Evolutionary conservation across 768 basidiomycete genomes (phyloP).

Genomic region (Panaeolus papilionaceus): DNA sequence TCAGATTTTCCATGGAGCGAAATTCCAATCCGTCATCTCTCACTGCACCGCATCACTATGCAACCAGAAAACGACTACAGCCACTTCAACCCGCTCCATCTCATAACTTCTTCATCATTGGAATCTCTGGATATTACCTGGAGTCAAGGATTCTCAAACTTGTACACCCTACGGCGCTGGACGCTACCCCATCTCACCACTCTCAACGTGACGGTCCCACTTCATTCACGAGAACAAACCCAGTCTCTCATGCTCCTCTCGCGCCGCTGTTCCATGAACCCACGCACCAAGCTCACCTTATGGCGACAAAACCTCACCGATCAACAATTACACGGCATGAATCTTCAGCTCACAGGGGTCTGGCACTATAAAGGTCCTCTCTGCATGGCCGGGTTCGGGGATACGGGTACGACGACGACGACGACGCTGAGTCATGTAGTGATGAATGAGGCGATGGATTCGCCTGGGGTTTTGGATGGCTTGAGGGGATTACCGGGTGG

Average conservation of each 20-base stretch:
- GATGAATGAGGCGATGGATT: slow-evolving; percentile 30
- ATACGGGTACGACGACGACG: not conserved
- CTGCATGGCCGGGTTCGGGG: slow-evolving; percentile 27
- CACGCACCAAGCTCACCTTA: slow-evolving; percentile 28
- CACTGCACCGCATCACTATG: slow-evolving; percentile 20
- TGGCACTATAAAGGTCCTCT: slow-evolving; percentile 37
- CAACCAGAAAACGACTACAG: slow-evolving; percentile 20
- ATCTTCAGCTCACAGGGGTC: slow-evolving; percentile 30
- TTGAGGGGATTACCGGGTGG: slow-evolving; percentile 31
- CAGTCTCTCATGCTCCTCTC: slow-evolving; percentile 33
- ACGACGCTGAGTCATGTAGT: slow-evolving; percentile 27
- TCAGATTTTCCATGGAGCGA: not conserved
- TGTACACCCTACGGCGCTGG: slow-evolving; percentile 23
- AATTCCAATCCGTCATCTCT: slow-evolving; percentile 24
- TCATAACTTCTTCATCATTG: slow-evolving; percentile 24
- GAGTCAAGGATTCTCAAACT: slow-evolving; percentile 20
- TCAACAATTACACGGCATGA: slow-evolving; percentile 29
- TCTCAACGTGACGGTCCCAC: slow-evolving; percentile 29
- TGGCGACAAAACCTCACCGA: slow-evolving; percentile 35
- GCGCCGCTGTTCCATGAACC: slow-evolving; percentile 26
- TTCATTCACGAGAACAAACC: slow-evolving; percentile 35
- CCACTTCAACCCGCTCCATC: slow-evolving; percentile 25
- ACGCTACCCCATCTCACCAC: slow-evolving; percentile 24
- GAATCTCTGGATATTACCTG: slow-evolving; percentile 26
- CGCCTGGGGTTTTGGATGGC: slow-evolving; percentile 25